Evolutionary conservation across 306 rosid species (phyloP), one percentile per base, ranked within the genome.

Genomic region (Astragalus membranaceus): DNA sequence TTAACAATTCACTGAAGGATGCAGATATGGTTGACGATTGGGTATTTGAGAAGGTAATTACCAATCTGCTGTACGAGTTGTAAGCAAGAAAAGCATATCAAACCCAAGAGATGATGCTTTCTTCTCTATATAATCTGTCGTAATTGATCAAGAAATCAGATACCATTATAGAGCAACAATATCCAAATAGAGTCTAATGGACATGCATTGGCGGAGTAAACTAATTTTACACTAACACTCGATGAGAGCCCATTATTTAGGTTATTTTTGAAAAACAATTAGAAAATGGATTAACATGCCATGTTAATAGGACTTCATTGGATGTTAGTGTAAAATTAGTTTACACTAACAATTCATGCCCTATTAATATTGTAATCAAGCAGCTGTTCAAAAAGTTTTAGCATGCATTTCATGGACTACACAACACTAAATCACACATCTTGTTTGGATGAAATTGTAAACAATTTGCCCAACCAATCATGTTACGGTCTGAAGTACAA

Each of bases 61-160:
- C 96, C 93, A 90, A 80, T 90, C 91, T 13, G 93, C 94, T 53
- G 91, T 85, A 10, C 91, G 84, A 4, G 96, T 90, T n/a, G 94
- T 90, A 0, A 90, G 87, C 69, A 90, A 77, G 67, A 90, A 90
- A 64, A 90, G 88, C 75, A 64, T 87, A 52, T 84, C 86, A 64
- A 90, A 67, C 47, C 91, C 89, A 36, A 85, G 78, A 16, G 81
- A 82, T 56, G 87, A 70, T 7, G 96, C 87, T 75, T 90, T 90
- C 88, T 79, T 90, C 77, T 90, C 96, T 52, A 90, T 77, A 65
- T 81, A 90, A 80, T 90, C 96, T 90, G 87, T 69, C 17, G 14
- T 6, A 78, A 59, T 53, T 26, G 36, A 47, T 61, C 47, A 49
- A 37, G 11, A 17, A 50, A 56, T 59, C 52, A 48, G 43, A 60